Evolutionary conservation across 805 yeast genomes (phyloP).

Genomic region (Starmerella floricola): DNA sequence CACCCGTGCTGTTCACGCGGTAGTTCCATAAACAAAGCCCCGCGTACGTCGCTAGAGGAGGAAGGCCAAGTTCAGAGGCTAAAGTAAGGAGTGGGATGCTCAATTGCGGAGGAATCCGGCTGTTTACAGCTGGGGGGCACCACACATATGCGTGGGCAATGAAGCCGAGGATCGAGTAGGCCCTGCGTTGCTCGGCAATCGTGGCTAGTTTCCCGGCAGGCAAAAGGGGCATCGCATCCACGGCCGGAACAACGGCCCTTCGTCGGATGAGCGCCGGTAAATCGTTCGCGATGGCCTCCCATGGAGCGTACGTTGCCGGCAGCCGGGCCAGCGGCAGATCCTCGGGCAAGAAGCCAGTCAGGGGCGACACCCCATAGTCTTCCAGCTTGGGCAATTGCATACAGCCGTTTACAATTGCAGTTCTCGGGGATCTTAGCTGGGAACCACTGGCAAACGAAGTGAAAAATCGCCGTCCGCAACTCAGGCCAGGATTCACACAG

Average conservation of each 20-base stretch:
- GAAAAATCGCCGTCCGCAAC: no score
- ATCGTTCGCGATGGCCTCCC: constrained; percentile 60
- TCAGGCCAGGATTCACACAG: no score
- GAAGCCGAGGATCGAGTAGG: constrained; percentile 67
- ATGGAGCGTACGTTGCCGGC: constrained; percentile 55
- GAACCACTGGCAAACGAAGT: no score
- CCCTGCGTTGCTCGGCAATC: constrained; percentile 53
- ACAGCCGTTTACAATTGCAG: no score
- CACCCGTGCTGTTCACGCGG: constrained; percentile 40
- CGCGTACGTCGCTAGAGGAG: constrained; percentile 82
- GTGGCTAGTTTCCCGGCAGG: constrained; percentile 35
- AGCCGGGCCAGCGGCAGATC: constrained; percentile 48
- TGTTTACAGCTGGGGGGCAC: constrained; percentile 48
- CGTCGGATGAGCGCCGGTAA: constrained; percentile 67
- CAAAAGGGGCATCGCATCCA: constrained; percentile 55
- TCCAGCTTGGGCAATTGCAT: constrained; percentile 28
- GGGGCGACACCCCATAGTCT: constrained; percentile 58
- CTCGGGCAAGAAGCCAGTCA: constrained; percentile 70
- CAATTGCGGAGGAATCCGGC: constrained; percentile 51
- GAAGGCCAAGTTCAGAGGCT: constrained; percentile 51
- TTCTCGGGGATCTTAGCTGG: no score
- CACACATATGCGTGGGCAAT: constrained; percentile 82
- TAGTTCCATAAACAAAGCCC: constrained; percentile 83
- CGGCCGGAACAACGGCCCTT: constrained; percentile 43
- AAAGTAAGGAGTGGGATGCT: constrained; percentile 59